Base-by-base conservation (phyloP, 2,329 filamentous ascomycete species). In the Blastomyces percursus region DNA sequence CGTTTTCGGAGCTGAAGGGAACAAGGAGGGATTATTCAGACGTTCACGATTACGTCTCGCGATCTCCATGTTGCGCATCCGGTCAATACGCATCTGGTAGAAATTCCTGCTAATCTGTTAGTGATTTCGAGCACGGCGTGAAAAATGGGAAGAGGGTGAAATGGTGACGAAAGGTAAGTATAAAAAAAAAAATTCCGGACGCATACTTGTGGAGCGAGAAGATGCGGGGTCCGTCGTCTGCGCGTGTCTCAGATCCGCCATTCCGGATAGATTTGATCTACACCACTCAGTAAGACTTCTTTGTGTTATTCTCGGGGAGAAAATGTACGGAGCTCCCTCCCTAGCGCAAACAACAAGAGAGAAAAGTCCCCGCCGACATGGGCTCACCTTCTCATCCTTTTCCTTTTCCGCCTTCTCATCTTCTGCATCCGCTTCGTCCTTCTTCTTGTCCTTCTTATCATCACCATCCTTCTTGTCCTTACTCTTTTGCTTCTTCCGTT, bases 41-140 rank as follows among this genome's bases (percentile, higher is more conserved):
- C 91, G 84, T 73, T 96, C 90, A 52, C 87, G 85, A 70, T 93
- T 94, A 60, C 89, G 82, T 75, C 86, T 95, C 12, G 91, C 88
- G 61, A 86, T 80, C 71, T 94, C 90, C n/a, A 84, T 83, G 73
- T 89, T 88, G 52, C 86, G 83, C 71, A 91, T 87, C 71, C 88
- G 88, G 72, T 91, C 86, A 59, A 96, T 73, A 19, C 94, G 86
- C 78, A 91, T 90, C 68, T 93, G 88, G 72, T 91, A 95, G 75
- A 99, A 96, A 32, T 85, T 83, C 69, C 90, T 94, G 59, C 55
- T 55, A 63, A 65, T 58, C 62, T 50, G 59, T 59, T 21, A 60
- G 61, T 60, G 27, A 63, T 50, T 42, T 35, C 27, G 51, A 51
- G n/a, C 30, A 42, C 4, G 6, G 19, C 30, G 24, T 24, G 21